A percentile compares a stretch with the other conserved stretches of the same genome.
These are phyloP conservation scores for Globisporangium heterothallicum DNA, from an alignment of 352 stramenopile genomes.

Conservation along the genomic window DNA sequence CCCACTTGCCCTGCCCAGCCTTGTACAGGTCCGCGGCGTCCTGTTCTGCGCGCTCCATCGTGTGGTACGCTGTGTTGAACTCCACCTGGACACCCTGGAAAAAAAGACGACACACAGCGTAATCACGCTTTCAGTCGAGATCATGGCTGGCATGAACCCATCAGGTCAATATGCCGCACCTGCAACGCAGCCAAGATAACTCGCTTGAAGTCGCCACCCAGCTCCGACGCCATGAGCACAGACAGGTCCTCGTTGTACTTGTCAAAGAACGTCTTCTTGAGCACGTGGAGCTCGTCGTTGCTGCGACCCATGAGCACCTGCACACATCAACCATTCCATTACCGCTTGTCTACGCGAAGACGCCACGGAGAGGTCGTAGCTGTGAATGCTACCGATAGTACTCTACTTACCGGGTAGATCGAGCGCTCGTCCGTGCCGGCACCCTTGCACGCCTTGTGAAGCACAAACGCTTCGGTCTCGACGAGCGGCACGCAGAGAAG, in stretches of 20 bases:
- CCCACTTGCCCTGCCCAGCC: slow-evolving; percentile 64
- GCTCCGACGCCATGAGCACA: slow-evolving; percentile 54
- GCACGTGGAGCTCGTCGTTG: slow-evolving; percentile 64
- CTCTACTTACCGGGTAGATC: slow-evolving; percentile 63
- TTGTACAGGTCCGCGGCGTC: slow-evolving; percentile 65
- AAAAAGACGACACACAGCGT: not conserved
- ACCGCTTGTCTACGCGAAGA: no score
- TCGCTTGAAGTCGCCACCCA: slow-evolving; percentile 65
- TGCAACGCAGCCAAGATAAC: slow-evolving; percentile 60
- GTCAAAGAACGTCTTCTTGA: slow-evolving; percentile 73
- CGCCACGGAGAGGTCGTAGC: no score
- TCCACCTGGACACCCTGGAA: slow-evolving; percentile 10
- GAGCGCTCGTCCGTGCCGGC: slow-evolving; percentile 54
- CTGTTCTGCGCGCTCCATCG: slow-evolving; percentile 38
- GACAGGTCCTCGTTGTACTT: slow-evolving; percentile 71
- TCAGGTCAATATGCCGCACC: slow-evolving; percentile 13
- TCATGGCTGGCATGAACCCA: no score
- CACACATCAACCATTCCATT: slow-evolving; percentile 1
- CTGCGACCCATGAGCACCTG: slow-evolving; percentile 68
- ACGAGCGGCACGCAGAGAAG: slow-evolving; percentile 55
- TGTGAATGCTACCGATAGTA: no score
- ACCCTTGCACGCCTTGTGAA: slow-evolving; percentile 48
- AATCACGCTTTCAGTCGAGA: no score
- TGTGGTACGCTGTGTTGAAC: slow-evolving; percentile 56
- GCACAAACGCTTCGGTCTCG: slow-evolving; percentile 62